Evolutionary conservation across 345 rosid species (phyloP).

Genomic region (Camelina sativa): DNA sequence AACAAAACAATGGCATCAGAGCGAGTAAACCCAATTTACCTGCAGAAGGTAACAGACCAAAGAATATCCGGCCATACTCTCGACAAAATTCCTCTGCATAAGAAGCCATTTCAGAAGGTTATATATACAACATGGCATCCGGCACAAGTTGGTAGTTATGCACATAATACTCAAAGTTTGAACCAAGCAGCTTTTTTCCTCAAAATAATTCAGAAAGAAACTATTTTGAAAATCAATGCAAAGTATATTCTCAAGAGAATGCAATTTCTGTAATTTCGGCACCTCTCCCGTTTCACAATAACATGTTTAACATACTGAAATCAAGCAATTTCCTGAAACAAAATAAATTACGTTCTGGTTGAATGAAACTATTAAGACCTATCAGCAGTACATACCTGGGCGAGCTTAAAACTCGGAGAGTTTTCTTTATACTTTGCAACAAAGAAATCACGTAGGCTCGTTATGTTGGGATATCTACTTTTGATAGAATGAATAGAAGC

Average conservation of each 20-base stretch:
- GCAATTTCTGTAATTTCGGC: neutral
- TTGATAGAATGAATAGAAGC: constrained; percentile 98
- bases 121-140: constrained; percentile 13
- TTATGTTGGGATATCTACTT: constrained; percentile 85
- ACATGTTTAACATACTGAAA: constrained; percentile 21
- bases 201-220: constrained; percentile 4
- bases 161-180: constrained; percentile 10
- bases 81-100: constrained; percentile 96
- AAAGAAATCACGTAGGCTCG: constrained; percentile 91
- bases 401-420: constrained; percentile 91
- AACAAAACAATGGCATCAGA: neutral
- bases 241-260: constrained; percentile 19
- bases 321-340: constrained; percentile 22
- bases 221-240: constrained; percentile 17
- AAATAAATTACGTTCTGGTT: constrained; percentile 22
- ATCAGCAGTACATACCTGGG: constrained; percentile 68
- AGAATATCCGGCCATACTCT: constrained; percentile 99
- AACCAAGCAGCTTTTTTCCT: constrained; percentile 26
- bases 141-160: neutral
- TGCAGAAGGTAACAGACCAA: constrained; percentile 97
- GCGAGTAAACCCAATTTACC: constrained; percentile 47
- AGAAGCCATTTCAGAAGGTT: constrained; percentile 27
- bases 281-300: constrained; percentile 7
- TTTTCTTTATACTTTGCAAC: constrained; percentile 84
- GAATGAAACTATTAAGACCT: constrained; percentile 14